A percentile compares a stretch with the other conserved stretches of the same genome.
Conservation (phyloP, 2,329 filamentous ascomycete genomes). For the Fusarium duplospermum region DNA sequence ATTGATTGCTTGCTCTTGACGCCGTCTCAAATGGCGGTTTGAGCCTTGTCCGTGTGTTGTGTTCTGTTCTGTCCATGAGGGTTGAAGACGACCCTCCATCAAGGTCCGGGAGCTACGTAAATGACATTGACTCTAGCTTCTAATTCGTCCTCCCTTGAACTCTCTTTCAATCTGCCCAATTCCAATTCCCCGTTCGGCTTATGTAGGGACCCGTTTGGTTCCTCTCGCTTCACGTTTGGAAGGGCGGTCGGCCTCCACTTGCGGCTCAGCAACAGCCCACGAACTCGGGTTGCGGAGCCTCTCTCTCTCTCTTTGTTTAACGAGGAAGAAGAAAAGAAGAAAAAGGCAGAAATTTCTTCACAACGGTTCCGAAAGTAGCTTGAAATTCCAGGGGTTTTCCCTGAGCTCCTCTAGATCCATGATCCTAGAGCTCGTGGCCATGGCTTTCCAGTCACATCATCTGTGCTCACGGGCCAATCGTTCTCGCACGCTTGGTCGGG, state of each 20-base stretch:
- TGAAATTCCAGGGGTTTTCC: conserved; percentile 12
- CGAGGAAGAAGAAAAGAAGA: not conserved
- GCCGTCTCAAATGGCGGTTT: not conserved
- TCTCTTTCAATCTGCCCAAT: conserved; percentile 4
- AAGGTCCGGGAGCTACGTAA: not conserved
- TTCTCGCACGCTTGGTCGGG: conserved; percentile 38
- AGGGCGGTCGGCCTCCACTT: conserved; percentile 29
- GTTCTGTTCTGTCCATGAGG: conserved; percentile 1
- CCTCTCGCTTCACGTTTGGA: conserved; percentile 14
- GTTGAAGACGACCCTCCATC: conserved; percentile 13
- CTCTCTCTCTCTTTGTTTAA: not conserved
- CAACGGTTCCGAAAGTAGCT: not conserved
- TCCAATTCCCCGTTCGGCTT: not conserved
- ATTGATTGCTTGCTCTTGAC: not conserved
- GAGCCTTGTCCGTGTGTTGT: not conserved
- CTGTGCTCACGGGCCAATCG: conserved; percentile 44
- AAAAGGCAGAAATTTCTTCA: conserved; percentile 1
- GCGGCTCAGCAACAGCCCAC: conserved; percentile 35
- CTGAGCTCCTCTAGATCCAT: conserved; percentile 19
- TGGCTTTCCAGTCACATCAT: conserved; percentile 37
- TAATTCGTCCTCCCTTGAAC: not conserved
- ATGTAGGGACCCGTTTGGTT: conserved; percentile 17
- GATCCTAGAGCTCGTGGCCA: conserved; percentile 23
- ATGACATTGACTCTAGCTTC: not conserved
- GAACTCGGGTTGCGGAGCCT: conserved; percentile 21